phyloP scores from a whole-genome alignment of 202 grass and related monocot genomes.

The Brachypodium distachyon region DNA sequence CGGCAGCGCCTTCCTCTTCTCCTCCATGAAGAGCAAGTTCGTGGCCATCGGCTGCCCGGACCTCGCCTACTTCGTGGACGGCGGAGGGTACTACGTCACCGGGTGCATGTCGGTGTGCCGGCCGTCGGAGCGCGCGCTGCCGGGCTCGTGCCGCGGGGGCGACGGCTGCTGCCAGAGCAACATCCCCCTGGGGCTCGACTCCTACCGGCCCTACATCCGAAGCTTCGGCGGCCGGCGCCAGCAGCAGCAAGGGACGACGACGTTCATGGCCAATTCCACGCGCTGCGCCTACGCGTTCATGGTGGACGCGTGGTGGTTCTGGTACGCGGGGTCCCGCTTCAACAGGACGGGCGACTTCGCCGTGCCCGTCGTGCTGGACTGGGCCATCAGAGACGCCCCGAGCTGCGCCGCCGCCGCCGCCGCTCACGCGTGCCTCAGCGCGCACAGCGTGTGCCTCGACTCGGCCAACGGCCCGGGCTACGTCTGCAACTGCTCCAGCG shows the following conservation, averaged over 20 bases:
- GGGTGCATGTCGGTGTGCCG: conserved; percentile 46
- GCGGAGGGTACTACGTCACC: not conserved
- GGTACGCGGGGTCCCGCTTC: not conserved
- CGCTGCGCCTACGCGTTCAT: conserved; percentile 33
- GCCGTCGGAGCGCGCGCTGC: not conserved
- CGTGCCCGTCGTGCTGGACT: not conserved
- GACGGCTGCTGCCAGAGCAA: conserved; percentile 52
- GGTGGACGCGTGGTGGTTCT: conserved; percentile 31
- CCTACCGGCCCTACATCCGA: conserved; percentile 6
- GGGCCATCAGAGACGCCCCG: not conserved
- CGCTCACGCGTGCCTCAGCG: conserved; percentile 9
- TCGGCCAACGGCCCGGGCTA: conserved; percentile 16
- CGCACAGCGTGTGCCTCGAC: conserved; percentile 8
- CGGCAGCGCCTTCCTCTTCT: conserved; percentile 24
- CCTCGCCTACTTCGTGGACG: conserved; percentile 34
- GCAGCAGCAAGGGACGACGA: not conserved
- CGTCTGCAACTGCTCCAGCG: not conserved
- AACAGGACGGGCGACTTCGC: not conserved
- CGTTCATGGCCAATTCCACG: conserved; percentile 21
- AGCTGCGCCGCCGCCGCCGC: not conserved
- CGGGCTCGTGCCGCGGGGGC: conserved; percentile 23
- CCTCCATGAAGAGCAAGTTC: conserved; percentile 16
- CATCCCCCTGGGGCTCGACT: conserved; percentile 25
- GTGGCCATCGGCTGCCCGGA: conserved; percentile 30
- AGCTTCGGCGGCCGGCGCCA: not conserved